A percentile compares a stretch with the other conserved stretches of the same genome.
These are phyloP conservation scores for Trypanosoma vivax DNA, from an alignment of 208 protist species.

Conservation along the genomic window DNA sequence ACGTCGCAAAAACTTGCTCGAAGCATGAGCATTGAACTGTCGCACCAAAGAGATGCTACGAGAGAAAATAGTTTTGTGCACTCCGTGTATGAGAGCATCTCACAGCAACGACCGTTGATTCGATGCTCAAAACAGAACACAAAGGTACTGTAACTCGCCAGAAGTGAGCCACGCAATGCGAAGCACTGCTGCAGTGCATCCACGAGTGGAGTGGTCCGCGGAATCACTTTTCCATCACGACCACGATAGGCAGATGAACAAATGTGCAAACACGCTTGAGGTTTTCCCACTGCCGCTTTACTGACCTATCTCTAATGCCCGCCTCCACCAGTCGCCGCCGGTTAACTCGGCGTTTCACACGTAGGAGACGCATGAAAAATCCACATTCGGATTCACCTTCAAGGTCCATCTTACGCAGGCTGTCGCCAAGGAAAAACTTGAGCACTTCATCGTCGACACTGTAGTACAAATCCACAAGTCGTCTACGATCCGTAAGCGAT, in stretches of 20 bases:
- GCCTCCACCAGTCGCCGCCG: slow-evolving; percentile 8
- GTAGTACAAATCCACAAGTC: slow-evolving; percentile 76
- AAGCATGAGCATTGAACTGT: slow-evolving; percentile 65
- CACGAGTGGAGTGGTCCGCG: slow-evolving; percentile 41
- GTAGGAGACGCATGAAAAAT: slow-evolving; percentile 1
- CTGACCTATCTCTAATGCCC: slow-evolving; percentile 23
- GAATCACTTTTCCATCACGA: slow-evolving; percentile 57
- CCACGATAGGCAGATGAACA: slow-evolving; percentile 67
- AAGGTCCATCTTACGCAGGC: slow-evolving; percentile 44
- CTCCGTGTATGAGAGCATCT: slow-evolving; percentile 54
- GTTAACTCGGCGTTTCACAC: neutral
- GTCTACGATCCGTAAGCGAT: slow-evolving; percentile 40
- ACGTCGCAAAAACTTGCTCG: slow-evolving; percentile 38
- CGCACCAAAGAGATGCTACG: slow-evolving; percentile 70
- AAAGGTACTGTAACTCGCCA: slow-evolving; percentile 53
- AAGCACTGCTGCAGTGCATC: slow-evolving; percentile 76
- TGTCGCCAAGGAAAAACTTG: slow-evolving; percentile 66
- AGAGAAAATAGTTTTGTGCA: slow-evolving; percentile 52
- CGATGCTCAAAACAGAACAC: slow-evolving; percentile 79
- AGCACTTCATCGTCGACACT: slow-evolving; percentile 52
- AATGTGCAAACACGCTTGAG: slow-evolving; percentile 67
- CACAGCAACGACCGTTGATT: slow-evolving; percentile 44
- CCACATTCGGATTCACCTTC: slow-evolving; percentile 4
- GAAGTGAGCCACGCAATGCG: slow-evolving; percentile 38
- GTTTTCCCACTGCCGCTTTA: slow-evolving; percentile 79